These are phyloP conservation scores for Saksenaea vasiformis DNA, from an alignment of 371 early-diverging fungal species.

Conservation along the genomic window DNA sequence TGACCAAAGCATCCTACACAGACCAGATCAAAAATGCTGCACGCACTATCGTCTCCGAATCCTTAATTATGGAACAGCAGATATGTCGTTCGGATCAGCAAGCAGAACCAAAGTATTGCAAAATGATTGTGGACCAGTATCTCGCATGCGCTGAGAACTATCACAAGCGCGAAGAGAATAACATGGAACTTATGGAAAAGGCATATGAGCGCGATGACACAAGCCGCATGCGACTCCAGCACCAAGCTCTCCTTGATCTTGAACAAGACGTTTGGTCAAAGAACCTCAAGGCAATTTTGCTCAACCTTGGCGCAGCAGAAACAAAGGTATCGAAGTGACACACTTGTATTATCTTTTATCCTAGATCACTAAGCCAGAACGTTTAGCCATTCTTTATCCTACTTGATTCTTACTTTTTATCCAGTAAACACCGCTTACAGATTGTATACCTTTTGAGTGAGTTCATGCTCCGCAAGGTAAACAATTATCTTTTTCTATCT, in stretches of 20 bases:
- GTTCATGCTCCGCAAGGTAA: constrained; percentile 59
- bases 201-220: constrained; percentile 17
- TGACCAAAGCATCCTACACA: constrained; percentile 33
- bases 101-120: constrained; percentile 21
- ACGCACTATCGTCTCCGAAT: constrained; percentile 32
- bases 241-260: constrained; percentile 39
- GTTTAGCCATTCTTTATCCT: constrained; percentile 53
- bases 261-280: constrained; percentile 53
- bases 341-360: too few species aligned
- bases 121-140: constrained; percentile 34
- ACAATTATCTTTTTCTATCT: background rate
- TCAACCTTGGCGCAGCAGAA: constrained; percentile 41
- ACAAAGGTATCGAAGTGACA: constrained; percentile 54
- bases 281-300: constrained; percentile 33
- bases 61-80: constrained; percentile 36
- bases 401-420: constrained; percentile 54
- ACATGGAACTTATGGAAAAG: constrained; percentile 20
- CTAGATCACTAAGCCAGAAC: too few species aligned
- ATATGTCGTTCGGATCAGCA: constrained; percentile 5
- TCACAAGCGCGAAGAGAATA: constrained; percentile 23
- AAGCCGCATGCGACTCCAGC: constrained; percentile 20
- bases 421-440: constrained; percentile 56
- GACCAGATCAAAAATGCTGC: constrained; percentile 39
- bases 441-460: constrained; percentile 59
- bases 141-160: constrained; percentile 34